Evolutionary conservation across 305 asterid species (phyloP).

Genomic region (Solanum hybrid): DNA sequence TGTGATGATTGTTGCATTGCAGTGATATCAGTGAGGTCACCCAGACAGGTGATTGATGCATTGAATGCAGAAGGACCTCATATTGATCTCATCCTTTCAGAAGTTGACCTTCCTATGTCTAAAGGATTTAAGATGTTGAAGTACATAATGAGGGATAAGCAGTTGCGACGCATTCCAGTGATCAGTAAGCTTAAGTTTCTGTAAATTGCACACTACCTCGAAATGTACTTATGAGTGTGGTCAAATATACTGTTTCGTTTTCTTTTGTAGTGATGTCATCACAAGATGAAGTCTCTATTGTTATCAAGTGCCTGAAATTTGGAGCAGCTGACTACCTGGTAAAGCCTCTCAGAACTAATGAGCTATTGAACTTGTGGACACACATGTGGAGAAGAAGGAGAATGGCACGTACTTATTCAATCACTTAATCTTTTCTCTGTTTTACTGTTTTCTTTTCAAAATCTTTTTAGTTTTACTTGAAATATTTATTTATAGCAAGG

Average conservation of each 20-base stretch:
- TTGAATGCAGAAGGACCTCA: conserved; percentile 51
- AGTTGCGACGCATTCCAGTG: conserved; percentile 63
- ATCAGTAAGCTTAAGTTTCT: conserved; percentile 45
- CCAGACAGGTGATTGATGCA: conserved; percentile 72
- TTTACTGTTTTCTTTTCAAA: neutral
- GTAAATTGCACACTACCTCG: neutral
- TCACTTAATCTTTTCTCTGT: neutral
- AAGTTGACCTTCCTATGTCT: conserved; percentile 74
- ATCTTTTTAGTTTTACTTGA: neutral
- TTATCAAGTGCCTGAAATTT: conserved; percentile 80
- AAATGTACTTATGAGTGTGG: neutral
- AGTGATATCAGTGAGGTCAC: conserved; percentile 71
- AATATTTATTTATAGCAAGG: neutral
- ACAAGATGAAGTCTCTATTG: conserved; percentile 68
- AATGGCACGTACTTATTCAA: conserved; percentile 33
- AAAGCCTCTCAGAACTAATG: conserved; percentile 88
- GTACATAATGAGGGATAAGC: conserved; percentile 62
- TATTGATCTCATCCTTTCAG: conserved; percentile 50
- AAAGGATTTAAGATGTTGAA: conserved; percentile 63
- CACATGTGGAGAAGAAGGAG: conserved; percentile 96
- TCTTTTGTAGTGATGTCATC: conserved; percentile 85
- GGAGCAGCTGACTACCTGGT: conserved; percentile 99
- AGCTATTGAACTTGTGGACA: conserved; percentile 92
- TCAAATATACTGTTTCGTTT: neutral
- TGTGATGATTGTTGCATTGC: conserved; percentile 18